Percentiles rank a stretch among this genome's conserved stretches.
These are phyloP conservation scores for Craterostigma plantagineum DNA, from an alignment of 257 asterid species.

Conservation along the genomic window DNA sequence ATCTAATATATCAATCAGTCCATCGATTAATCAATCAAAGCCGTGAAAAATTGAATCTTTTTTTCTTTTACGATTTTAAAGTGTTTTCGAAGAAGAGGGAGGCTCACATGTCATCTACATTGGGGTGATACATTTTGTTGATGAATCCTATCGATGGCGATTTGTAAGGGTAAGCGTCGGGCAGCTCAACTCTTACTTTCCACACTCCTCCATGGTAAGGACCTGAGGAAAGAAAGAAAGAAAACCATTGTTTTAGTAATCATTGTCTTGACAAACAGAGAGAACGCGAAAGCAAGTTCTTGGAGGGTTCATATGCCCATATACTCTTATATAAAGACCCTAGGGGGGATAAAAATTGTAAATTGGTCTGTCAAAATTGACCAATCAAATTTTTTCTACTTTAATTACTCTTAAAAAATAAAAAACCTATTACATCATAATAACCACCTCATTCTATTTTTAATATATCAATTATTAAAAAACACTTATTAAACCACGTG, in stretches of 20 bases:
- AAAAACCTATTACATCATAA: too few species aligned
- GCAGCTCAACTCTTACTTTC: constrained; percentile 95
- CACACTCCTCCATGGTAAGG: constrained; percentile 95
- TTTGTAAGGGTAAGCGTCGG: constrained; percentile 93
- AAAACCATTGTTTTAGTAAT: not conserved
- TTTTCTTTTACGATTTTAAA: not conserved
- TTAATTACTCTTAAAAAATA: too few species aligned
- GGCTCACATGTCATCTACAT: constrained; percentile 96
- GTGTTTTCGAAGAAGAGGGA: not conserved
- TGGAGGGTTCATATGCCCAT: constrained; percentile 9
- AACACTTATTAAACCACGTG: too few species aligned
- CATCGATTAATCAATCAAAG: not conserved
- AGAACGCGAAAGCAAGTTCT: too few species aligned
- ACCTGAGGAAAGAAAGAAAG: constrained; percentile 45
- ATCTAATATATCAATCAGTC: constrained; percentile 34
- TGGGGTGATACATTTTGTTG: constrained; percentile 92
- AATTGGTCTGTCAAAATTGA: too few species aligned
- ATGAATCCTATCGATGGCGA: constrained; percentile 95
- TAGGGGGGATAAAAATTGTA: too few species aligned
- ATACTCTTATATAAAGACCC: too few species aligned
- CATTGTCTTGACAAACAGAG: too few species aligned
- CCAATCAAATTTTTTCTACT: constrained; percentile 2
- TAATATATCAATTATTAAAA: too few species aligned
- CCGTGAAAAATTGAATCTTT: not conserved
- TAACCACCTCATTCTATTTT: too few species aligned